These are phyloP conservation scores for Wickerhamomyces xylosicus DNA, from an alignment of 805 yeast genomes.

Conservation along the genomic window DNA sequence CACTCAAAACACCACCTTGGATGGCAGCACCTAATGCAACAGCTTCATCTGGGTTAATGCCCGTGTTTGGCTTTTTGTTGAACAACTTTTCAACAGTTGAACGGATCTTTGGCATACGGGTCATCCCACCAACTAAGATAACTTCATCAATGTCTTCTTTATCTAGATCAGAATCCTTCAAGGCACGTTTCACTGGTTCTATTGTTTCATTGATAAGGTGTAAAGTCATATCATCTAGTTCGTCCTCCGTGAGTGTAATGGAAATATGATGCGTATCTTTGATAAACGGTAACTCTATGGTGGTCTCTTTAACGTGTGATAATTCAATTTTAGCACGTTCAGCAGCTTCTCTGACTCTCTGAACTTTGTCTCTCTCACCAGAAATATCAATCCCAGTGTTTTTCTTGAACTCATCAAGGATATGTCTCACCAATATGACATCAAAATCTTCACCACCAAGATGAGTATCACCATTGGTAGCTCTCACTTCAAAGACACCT, in stretches of 20 bases:
- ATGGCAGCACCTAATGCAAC: constrained; percentile 87
- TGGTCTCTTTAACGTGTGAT: constrained; percentile 52
- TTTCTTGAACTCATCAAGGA: constrained; percentile 40
- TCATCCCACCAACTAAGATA: constrained; percentile 81
- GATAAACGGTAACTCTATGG: constrained; percentile 62
- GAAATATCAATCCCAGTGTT: constrained; percentile 45
- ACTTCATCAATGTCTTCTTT: constrained; percentile 64
- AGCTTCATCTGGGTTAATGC: constrained; percentile 88
- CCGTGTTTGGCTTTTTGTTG: constrained; percentile 55
- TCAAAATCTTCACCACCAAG: constrained; percentile 80
- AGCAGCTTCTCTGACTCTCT: constrained; percentile 66
- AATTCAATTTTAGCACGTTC: constrained; percentile 70
- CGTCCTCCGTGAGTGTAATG: constrained; percentile 48
- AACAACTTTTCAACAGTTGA: constrained; percentile 50
- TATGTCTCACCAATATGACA: constrained; percentile 42
- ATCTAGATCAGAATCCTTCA: constrained; percentile 62
- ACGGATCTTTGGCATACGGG: constrained; percentile 77
- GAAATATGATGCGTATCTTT: constrained; percentile 52
- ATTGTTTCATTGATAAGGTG: constrained; percentile 59
- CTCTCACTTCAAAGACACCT: constrained; percentile 70
- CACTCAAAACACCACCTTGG: constrained; percentile 80
- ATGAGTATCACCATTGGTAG: constrained; percentile 79
- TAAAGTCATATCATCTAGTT: constrained; percentile 57
- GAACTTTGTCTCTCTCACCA: constrained; percentile 46
- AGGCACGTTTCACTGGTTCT: constrained; percentile 64